phyloP scores from a whole-genome alignment of 345 rosid genomes.

The Anacardium occidentale region DNA sequence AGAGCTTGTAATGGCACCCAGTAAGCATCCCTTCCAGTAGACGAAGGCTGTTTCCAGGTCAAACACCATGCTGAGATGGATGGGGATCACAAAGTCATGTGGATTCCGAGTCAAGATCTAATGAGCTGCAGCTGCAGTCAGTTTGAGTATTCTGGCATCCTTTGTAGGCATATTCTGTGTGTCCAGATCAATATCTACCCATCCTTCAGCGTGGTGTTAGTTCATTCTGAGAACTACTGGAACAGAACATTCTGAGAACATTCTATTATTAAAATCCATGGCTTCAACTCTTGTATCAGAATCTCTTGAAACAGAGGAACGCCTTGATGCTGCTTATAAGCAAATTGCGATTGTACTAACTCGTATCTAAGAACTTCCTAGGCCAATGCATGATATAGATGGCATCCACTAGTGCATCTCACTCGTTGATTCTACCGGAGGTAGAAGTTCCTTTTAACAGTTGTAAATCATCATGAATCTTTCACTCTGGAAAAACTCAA shows the following conservation, averaged over 20 bases:
- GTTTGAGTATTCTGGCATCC: constrained; percentile 58
- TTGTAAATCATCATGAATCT: constrained; percentile 36
- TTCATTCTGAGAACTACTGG: constrained; percentile 19
- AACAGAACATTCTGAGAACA: constrained; percentile 35
- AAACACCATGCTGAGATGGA: constrained; percentile 50
- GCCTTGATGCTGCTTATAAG: constrained; percentile 54
- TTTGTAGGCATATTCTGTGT: constrained; percentile 58
- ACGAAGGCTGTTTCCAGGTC: constrained; percentile 50
- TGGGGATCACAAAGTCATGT: constrained; percentile 50
- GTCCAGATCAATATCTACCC: constrained; percentile 50
- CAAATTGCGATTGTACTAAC: constrained; percentile 41
- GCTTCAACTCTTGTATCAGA: constrained; percentile 44
- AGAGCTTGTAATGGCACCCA: constrained; percentile 64
- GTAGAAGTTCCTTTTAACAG: constrained; percentile 41
- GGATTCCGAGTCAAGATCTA: constrained; percentile 49
- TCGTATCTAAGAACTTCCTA: constrained; percentile 43
- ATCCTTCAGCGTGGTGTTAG: constrained; percentile 34
- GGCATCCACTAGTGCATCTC: constrained; percentile 43
- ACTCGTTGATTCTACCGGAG: constrained; percentile 44
- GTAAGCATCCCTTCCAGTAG: constrained; percentile 49
- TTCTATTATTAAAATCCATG: constrained; percentile 53
- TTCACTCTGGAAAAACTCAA: constrained; percentile 41
- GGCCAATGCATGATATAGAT: constrained; percentile 24
- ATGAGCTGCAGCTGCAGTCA: constrained; percentile 56
- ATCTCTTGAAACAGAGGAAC: constrained; percentile 50